Evolutionary conservation across 768 basidiomycete species (phyloP).

Genomic region (Hortiboletus campestris): DNA sequence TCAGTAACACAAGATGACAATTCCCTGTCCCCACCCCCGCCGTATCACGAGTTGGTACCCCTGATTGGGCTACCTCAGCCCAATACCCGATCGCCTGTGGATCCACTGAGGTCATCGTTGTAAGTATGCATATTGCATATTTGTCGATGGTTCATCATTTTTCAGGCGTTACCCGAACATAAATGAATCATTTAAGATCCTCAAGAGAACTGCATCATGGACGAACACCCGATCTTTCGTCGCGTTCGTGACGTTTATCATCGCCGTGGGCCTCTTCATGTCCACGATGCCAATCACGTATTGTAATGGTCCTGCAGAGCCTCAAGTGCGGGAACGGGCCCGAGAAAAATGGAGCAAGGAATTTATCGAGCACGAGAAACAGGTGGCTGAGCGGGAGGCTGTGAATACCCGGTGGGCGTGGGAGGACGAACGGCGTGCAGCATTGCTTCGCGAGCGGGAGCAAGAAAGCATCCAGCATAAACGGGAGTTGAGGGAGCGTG

Average conservation of each 20-base stretch:
- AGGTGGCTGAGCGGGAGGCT: conserved; percentile 4
- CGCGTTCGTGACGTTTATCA: not conserved
- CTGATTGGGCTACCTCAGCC: not conserved
- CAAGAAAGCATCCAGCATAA: conserved; percentile 18
- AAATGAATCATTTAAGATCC: not conserved
- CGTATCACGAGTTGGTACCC: conserved; percentile 1
- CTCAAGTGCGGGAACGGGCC: conserved; percentile 18
- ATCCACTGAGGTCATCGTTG: not conserved
- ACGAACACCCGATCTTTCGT: not conserved
- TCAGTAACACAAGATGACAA: not conserved
- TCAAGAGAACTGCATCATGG: not conserved
- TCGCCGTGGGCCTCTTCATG: conserved; percentile 1
- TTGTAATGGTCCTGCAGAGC: conserved; percentile 20
- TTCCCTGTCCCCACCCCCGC: conserved; percentile 4
- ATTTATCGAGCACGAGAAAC: conserved; percentile 14
- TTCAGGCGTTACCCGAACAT: not conserved
- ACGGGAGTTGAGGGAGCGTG: conserved; percentile 16
- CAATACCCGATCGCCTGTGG: not conserved
- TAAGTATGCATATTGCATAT: not conserved
- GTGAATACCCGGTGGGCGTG: conserved; percentile 16
- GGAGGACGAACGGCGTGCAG: conserved; percentile 16
- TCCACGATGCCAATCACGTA: conserved; percentile 10
- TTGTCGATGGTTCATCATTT: not conserved
- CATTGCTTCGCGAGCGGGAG: conserved; percentile 13
- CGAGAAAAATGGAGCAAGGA: conserved; percentile 24